These are phyloP conservation scores for Musa balbisiana DNA, from an alignment of 202 grass and related monocot species.

Conservation along the genomic window DNA sequence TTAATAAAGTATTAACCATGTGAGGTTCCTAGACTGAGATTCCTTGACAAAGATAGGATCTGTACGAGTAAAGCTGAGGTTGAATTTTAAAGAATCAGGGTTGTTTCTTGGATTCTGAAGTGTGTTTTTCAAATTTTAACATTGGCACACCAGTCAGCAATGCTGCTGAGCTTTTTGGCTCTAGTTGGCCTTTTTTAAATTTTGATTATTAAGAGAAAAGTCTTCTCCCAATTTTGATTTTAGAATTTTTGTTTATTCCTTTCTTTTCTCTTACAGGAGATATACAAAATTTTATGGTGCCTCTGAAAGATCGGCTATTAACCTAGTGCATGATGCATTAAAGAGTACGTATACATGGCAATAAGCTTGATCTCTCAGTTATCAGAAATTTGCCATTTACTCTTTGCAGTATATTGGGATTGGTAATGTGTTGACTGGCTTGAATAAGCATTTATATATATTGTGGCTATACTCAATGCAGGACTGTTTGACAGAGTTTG, in stretches of 20 bases:
- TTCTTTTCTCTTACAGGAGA: conserved; percentile 61
- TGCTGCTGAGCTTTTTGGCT: too few species aligned
- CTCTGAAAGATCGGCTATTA: conserved; percentile 71
- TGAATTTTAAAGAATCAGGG: neutral
- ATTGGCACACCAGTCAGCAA: too few species aligned
- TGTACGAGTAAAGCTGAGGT: neutral
- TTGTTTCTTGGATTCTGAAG: too few species aligned
- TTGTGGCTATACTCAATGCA: neutral
- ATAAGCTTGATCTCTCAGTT: conserved; percentile 16
- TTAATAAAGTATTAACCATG: neutral
- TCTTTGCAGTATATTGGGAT: too few species aligned
- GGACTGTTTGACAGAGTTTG: neutral
- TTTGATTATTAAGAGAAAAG: too few species aligned
- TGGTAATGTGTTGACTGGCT: neutral
- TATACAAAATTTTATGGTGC: conserved; percentile 96
- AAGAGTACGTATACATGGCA: conserved; percentile 54
- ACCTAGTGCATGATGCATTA: conserved; percentile 94
- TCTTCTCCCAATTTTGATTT: neutral
- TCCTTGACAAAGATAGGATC: neutral
- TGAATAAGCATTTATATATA: neutral
- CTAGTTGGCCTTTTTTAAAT: too few species aligned
- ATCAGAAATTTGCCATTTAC: too few species aligned
- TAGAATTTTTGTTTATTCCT: neutral
- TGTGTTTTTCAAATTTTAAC: too few species aligned
- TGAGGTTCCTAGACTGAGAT: neutral